phyloP scores from a whole-genome alignment of 2,329 filamentous ascomycete genomes.

The Pestalotiopsis sp. region DNA sequence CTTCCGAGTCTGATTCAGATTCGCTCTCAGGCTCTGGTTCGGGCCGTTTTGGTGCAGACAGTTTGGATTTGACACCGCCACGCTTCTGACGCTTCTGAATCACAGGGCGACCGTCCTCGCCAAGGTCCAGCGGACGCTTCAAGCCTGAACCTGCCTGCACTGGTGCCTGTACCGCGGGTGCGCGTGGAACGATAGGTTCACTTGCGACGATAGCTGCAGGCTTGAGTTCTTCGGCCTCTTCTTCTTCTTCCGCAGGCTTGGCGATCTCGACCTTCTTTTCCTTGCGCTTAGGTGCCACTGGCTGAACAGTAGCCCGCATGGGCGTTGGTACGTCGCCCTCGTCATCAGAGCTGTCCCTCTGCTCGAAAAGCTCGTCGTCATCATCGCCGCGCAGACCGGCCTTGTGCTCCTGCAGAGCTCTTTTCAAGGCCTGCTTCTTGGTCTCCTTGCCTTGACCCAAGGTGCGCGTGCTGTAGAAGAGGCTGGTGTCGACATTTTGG shows the following conservation, averaged over 20 bases:
- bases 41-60: slow-evolving; percentile 41
- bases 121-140: slow-evolving; percentile 82
- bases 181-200: not conserved
- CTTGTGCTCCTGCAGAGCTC: slow-evolving; percentile 65
- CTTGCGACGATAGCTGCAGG: slow-evolving; percentile 16
- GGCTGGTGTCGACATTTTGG: slow-evolving; percentile 78
- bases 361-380: slow-evolving; percentile 56
- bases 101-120: slow-evolving; percentile 77
- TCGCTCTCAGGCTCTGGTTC: slow-evolving; percentile 44
- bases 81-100: slow-evolving; percentile 81
- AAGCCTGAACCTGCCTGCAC: slow-evolving; percentile 71
- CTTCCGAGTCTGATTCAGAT: slow-evolving; percentile 33
- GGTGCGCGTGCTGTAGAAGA: slow-evolving; percentile 77
- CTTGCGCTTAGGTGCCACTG: not conserved
- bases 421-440: slow-evolving; percentile 68
- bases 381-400: slow-evolving; percentile 64
- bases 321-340: not conserved
- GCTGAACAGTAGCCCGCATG: not conserved
- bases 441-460: slow-evolving; percentile 74
- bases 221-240: not conserved
- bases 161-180: not conserved
- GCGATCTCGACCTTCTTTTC: not conserved
- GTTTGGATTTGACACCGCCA: slow-evolving; percentile 60
- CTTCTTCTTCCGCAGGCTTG: not conserved
- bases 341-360: slow-evolving; percentile 6